Evolutionary conservation across 352 stramenopile genomes (phyloP), one percentile per base, ranked within the genome.

Genomic region (Peronospora farinosa): DNA sequence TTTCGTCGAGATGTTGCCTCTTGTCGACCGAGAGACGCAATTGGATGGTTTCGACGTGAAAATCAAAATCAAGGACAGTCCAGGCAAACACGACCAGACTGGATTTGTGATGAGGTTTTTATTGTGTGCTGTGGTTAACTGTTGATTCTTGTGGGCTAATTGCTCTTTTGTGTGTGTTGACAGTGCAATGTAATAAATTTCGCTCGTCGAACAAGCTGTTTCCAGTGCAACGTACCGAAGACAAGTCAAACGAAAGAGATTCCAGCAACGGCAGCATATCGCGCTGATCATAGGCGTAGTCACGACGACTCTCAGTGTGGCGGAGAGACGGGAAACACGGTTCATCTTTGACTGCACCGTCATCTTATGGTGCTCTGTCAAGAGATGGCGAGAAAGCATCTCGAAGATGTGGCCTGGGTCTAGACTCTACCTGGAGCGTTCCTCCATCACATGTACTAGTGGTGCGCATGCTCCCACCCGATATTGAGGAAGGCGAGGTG

Each of bases 151-250:
- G 28, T 32, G 1, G 3, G 28, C 39, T 37, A 16, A 47, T 12
- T 30, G 27, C 7, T 28, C 0, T 47, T 21, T 30, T 40, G 30
- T n/a, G 50, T 44, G 9, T 47, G 9, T 16, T 39, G 25, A 13
- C 32, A 93, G 82, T 93, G 82, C 49, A 61, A 84, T 33, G 63
- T 67, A 13, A 75, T 67, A 10, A 93, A 91, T 48, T 93, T 91
- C 54, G 71, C 69, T 11, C 60, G 76, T 13, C 65, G 82, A 19
- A 60, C 60, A 3, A 60, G 44, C 30, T 93, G 82, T 41, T 90
- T 90, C 57, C 86, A 88, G 56, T 93, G 82, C 54, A 70, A 75
- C 8, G 58, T 47, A 12, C 56, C 67, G 0, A 84, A 69, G 21
- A 47, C 60, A 2, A 54, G 63, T 23, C 32, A 69, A 8, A 52